Evolutionary conservation across 495 filamentous ascomycete species (phyloP), one percentile per base, ranked within the genome.

Genomic region (Penicillium mononematosum): DNA sequence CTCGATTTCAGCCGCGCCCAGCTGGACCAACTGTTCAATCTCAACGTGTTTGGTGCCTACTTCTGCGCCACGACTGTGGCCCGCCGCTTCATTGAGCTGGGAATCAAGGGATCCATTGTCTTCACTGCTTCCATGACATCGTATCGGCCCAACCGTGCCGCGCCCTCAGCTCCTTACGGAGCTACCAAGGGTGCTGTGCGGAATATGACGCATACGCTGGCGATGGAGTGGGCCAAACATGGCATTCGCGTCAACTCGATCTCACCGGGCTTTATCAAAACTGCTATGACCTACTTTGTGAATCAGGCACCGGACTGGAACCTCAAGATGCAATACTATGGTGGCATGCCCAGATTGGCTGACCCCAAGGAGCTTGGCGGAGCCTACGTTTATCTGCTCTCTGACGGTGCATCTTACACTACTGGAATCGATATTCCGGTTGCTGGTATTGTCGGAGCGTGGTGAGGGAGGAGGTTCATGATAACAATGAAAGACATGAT

Each of bases 141-240:
- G 10, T 73, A 75, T 55, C 65, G 70, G n/a, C 72, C 70, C 5
- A 74, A 75, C 49, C 55, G 69, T 16, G 66, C 68, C 31, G 68
- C 68, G 12, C 68, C 66, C 0, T 68, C 65, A 6, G 68, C 66
- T 3, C 68, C 68, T 0, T 70, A 70, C 11, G 65, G 67, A 34
- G 70, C 67, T 1, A 72, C 70, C 17, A 70, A 68, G 46, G 68
- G 66, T 50, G 68, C 66, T 17, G 68, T 71, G 20, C 68, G 66
- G 14, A 69, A 69, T 31, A 67, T 71, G 61, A 67, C 59, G 42
- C 71, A 77, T 45, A 77, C 76, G 17, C 64, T 78, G 29, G 75
- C 77, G 7, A 78, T 78, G 74, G 75, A 78, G 55, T 78, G 74
- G 75, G 72, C 71, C 50, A 64, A 73, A 41, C 70, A 80, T 50